These are phyloP conservation scores for Batrachochytrium dendrobatidis DNA, from an alignment of 371 early-diverging fungal genomes.

Conservation along the genomic window DNA sequence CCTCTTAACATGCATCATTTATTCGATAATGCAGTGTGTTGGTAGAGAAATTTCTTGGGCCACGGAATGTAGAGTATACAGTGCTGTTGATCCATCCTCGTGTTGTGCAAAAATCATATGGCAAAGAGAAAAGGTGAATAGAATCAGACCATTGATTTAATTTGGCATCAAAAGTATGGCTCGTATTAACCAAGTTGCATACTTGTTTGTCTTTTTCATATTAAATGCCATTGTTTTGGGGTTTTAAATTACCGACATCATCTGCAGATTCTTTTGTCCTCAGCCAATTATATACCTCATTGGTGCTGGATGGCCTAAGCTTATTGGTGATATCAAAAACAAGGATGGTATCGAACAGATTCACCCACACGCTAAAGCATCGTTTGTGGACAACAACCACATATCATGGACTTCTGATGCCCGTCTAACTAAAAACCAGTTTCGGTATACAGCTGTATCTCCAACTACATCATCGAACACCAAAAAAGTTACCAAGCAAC, in stretches of 20 bases:
- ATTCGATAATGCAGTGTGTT: background rate
- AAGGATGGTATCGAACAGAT: background rate
- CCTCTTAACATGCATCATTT: background rate
- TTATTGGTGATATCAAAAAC: background rate
- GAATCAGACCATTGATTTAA: no score
- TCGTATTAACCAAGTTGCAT: no score
- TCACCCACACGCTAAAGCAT: background rate
- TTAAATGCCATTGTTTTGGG: background rate
- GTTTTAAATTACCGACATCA: background rate
- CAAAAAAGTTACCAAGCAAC: no score
- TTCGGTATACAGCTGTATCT: background rate
- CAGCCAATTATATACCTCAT: background rate
- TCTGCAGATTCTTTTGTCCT: conserved; percentile 2
- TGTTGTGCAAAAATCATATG: conserved; percentile 4
- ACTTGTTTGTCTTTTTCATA: background rate
- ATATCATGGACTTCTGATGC: background rate
- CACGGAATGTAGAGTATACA: background rate
- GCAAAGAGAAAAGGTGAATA: background rate
- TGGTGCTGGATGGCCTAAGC: background rate
- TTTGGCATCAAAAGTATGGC: no score
- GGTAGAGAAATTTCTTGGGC: background rate
- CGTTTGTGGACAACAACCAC: background rate
- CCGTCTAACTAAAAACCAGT: background rate
- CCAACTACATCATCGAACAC: background rate
- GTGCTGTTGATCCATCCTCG: background rate